phyloP scores from a whole-genome alignment of 257 asterid species.

The Eustoma russellianum region DNA sequence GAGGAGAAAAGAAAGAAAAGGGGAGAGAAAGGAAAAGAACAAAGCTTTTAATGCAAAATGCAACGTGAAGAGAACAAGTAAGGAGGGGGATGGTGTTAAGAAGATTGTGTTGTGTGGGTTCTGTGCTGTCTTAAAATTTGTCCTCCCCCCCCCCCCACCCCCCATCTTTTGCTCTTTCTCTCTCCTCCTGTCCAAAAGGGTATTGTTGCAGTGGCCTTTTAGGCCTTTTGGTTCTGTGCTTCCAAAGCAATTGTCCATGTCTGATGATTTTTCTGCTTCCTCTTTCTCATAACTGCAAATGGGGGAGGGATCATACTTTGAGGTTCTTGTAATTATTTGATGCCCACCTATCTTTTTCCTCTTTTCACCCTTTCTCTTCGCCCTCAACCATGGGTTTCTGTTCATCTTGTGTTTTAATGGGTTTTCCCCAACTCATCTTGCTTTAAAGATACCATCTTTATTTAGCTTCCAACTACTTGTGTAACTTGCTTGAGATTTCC shows the following conservation, averaged over 20 bases:
- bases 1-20: not conserved
- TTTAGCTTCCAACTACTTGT: conserved; percentile 13
- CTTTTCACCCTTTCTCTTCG: conserved; percentile 7
- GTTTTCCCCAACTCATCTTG: conserved; percentile 26
- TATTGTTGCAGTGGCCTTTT: conserved; percentile 42
- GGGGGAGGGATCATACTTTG: conserved; percentile 81
- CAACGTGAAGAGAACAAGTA: conserved; percentile 42
- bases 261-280: conserved; percentile 54
- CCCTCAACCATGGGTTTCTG: conserved; percentile 10
- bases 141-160: conserved; percentile 99
- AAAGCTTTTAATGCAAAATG: conserved; percentile 28
- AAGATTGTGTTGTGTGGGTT: conserved; percentile 43
- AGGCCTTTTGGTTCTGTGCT: conserved; percentile 64
- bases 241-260: conserved; percentile 79
- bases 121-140: conserved; percentile 85
- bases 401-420: conserved; percentile 14
- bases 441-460: conserved; percentile 45
- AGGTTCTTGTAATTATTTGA: conserved; percentile 79
- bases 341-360: conserved; percentile 22
- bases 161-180: conserved; percentile 51
- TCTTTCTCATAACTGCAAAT: conserved; percentile 49
- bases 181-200: conserved; percentile 51
- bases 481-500: conserved; percentile 12
- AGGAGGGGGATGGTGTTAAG: conserved; percentile 6
- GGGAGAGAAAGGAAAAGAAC: conserved; percentile 9